Base-by-base conservation (phyloP, 2,329 filamentous ascomycete genomes). In the Aspergillus sp. region DNA sequence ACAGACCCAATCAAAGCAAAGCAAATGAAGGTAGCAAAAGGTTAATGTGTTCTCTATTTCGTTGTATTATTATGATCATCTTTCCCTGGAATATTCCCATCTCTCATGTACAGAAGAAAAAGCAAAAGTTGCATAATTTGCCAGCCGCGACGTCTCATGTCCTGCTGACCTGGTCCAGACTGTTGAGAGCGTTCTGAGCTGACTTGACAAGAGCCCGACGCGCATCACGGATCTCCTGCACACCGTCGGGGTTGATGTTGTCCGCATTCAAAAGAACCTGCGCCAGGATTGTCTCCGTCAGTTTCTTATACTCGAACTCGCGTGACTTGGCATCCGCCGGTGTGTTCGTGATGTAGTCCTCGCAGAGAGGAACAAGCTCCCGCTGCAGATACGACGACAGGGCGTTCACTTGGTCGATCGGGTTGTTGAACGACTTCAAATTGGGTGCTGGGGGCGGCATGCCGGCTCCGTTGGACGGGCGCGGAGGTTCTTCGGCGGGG, bases 181-280 rank as follows among this genome's bases (percentile, higher is more conserved):
- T 67, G 48, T 68, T 73, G 55, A 80, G 68, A n/a, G 71, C 64
- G 17, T 64, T 67, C 64, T 82, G 77, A 9, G 78, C 74, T 60
- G 80, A 77, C 55, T 71, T 76, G 45, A 81, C 75, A 39, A 82
- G 67, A 6, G 72, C 74, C 60, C 73, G 79, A 65, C 73, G 74
- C 64, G 88, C 85, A 47, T 81, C 72, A 8, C 81, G 78, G 54
- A 21, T 21, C 6, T 88, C 81, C 62, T 87, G 85, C 5, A 82
- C 74, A 73, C 90, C 87, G 68, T 96, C 91, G 3, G 81, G 79
- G 65, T 95, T 89, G 12, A 97, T 79, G 6, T 90, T 86, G 68
- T 93, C 89, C 5, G 96, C 75, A 83, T 80, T 80, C 59, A 82
- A 60, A 51, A 80, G 68, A 15, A 81, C 70, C 64, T 81, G 77